Evolutionary conservation across 192 early-diverging fungal species (phyloP).

Genomic region (Rhizophagus clarus): DNA sequence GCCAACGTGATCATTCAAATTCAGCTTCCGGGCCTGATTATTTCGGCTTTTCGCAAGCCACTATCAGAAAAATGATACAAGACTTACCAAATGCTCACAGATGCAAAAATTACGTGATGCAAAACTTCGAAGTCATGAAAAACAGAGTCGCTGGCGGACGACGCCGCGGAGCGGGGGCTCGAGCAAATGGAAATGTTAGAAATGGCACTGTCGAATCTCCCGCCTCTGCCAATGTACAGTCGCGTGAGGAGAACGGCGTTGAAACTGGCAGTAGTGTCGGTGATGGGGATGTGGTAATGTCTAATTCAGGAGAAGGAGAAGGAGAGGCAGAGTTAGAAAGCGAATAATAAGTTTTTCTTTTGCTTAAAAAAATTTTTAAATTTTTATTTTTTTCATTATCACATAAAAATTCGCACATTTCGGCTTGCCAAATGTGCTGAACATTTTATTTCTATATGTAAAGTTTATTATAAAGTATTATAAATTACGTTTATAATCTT

Average conservation of each 20-base stretch:
- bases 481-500: background rate
- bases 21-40: constrained; percentile 89
- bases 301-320: background rate
- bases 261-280: constrained; percentile 1
- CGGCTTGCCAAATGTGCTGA: background rate
- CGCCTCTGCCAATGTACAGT: background rate
- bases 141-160: constrained; percentile 22
- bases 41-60: constrained; percentile 87
- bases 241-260: constrained; percentile 3
- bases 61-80: constrained; percentile 85
- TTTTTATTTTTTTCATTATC: background rate
- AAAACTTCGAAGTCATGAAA: constrained; percentile 59
- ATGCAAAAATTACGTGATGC: constrained; percentile 75
- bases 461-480: background rate
- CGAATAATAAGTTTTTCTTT: background rate
- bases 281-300: constrained; percentile 4
- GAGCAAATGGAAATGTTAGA: background rate
- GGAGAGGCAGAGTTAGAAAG: background rate
- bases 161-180: constrained; percentile 6
- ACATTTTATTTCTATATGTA: background rate
- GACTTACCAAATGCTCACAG: constrained; percentile 74
- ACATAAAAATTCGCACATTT: background rate
- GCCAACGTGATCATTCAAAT: constrained; percentile 76
- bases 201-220: background rate
- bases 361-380: background rate